Conservation (phyloP, 129 eudicot genomes). For the Tanacetum coccineum region DNA sequence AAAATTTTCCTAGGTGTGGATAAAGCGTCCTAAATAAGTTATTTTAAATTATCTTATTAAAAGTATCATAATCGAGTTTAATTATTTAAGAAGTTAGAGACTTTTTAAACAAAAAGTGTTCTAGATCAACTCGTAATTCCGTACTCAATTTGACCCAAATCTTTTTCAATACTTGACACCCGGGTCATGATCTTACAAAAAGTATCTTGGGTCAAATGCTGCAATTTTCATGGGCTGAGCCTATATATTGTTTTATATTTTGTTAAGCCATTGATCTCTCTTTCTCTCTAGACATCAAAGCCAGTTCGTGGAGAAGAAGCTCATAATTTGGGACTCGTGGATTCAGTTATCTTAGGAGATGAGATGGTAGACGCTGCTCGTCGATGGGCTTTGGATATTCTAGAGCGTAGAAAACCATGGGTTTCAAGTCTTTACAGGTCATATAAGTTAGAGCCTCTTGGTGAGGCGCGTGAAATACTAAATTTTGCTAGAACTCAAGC, state of each 20-base stretch:
- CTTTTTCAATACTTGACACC: too few species aligned
- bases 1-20: too few species aligned
- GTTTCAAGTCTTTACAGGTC: conserved; percentile 63
- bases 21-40: too few species aligned
- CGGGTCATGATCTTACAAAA: too few species aligned
- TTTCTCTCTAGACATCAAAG: conserved; percentile 64
- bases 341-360: conserved; percentile 66
- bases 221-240: conserved; percentile 9
- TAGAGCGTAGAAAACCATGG: conserved; percentile 79
- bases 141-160: not conserved
- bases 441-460: conserved; percentile 89
- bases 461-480: conserved; percentile 86
- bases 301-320: conserved; percentile 82
- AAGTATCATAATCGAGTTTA: too few species aligned
- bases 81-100: too few species aligned
- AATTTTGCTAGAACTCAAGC: conserved; percentile 94
- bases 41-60: too few species aligned
- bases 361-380: conserved; percentile 65
- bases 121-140: not conserved
- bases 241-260: not conserved
- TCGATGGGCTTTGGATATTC: conserved; percentile 71
- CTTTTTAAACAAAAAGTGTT: too few species aligned
- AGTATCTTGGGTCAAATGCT: conserved; percentile 16
- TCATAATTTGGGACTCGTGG: conserved; percentile 79
- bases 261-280: conserved; percentile 7